Evolutionary conservation across 2,329 filamentous ascomycete genomes (phyloP).

Genomic region (Aspergillus novoparasiticus): DNA sequence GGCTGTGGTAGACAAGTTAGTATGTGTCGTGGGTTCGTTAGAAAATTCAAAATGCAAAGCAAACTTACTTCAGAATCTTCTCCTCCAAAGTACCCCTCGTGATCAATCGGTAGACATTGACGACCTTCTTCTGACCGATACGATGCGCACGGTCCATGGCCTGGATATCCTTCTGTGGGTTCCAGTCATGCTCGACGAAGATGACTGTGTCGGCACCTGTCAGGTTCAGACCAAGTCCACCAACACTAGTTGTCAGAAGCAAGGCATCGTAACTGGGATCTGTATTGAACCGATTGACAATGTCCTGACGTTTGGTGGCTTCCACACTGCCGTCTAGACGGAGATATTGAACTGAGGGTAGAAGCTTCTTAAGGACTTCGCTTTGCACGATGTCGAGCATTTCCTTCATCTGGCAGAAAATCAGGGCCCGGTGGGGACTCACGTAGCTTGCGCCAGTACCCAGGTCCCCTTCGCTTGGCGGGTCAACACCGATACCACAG

Average conservation of each 20-base stretch:
- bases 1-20: slow-evolving; percentile 52
- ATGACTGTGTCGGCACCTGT: slow-evolving; percentile 98
- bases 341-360: slow-evolving; percentile 91
- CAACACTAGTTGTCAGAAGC: slow-evolving; percentile 90
- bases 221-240: slow-evolving; percentile 89
- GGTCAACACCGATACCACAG: slow-evolving; percentile 87
- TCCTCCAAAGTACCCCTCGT: slow-evolving; percentile 95
- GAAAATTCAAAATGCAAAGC: background rate
- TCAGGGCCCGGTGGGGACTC: slow-evolving; percentile 90
- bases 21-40: background rate
- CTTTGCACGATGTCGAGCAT: slow-evolving; percentile 99
- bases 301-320: slow-evolving; percentile 90
- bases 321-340: slow-evolving; percentile 94
- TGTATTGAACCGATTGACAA: slow-evolving; percentile 98
- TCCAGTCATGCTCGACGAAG: slow-evolving; percentile 99
- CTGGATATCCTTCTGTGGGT: slow-evolving; percentile 96
- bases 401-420: slow-evolving; percentile 99
- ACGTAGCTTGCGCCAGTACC: slow-evolving; percentile 73
- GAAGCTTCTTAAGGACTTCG: slow-evolving; percentile 83
- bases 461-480: slow-evolving; percentile 55
- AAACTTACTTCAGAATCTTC: slow-evolving; percentile 81
- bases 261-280: slow-evolving; percentile 96
- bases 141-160: slow-evolving; percentile 98
- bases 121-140: slow-evolving; percentile 99
- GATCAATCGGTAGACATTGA: slow-evolving; percentile 96